Evolutionary conservation across 2,329 filamentous ascomycete species (phyloP).

Genomic region (Fusarium succisae): DNA sequence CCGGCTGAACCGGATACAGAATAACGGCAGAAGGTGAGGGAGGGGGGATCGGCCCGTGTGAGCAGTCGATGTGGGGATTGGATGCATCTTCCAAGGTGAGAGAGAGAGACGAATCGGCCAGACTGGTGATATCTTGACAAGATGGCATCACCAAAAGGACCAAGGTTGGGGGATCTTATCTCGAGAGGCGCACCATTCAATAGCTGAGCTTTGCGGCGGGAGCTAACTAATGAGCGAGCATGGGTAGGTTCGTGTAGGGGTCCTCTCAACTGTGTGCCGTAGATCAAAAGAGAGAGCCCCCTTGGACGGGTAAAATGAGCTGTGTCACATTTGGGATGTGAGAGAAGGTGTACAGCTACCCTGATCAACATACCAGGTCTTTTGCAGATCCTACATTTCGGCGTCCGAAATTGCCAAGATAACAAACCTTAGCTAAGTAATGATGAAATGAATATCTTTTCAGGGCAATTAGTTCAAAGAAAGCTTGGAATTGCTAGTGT

Average conservation of each 20-base stretch:
- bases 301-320: not conserved
- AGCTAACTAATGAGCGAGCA: slow-evolving; percentile 6
- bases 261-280: not conserved
- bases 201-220: slow-evolving; percentile 6
- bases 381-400: not conserved
- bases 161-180: slow-evolving; percentile 31
- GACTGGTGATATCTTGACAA: slow-evolving; percentile 29
- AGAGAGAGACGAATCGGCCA: not conserved
- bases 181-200: slow-evolving; percentile 27
- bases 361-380: not conserved
- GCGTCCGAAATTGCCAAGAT: not conserved
- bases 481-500: not conserved
- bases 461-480: not conserved
- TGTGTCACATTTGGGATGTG: slow-evolving; percentile 6
- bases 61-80: slow-evolving; percentile 17
- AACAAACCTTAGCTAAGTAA: not conserved
- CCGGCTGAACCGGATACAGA: slow-evolving; percentile 36
- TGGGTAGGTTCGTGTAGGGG: slow-evolving; percentile 1
- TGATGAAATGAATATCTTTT: not conserved
- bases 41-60: slow-evolving; percentile 39
- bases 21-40: not conserved
- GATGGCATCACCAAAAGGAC: slow-evolving; percentile 38
- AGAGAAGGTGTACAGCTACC: not conserved
- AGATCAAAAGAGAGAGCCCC: not conserved
- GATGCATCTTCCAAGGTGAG: not conserved